Evolutionary conservation across 768 basidiomycete species (phyloP).

Genomic region (Rhodosporidiobolus sp.): DNA sequence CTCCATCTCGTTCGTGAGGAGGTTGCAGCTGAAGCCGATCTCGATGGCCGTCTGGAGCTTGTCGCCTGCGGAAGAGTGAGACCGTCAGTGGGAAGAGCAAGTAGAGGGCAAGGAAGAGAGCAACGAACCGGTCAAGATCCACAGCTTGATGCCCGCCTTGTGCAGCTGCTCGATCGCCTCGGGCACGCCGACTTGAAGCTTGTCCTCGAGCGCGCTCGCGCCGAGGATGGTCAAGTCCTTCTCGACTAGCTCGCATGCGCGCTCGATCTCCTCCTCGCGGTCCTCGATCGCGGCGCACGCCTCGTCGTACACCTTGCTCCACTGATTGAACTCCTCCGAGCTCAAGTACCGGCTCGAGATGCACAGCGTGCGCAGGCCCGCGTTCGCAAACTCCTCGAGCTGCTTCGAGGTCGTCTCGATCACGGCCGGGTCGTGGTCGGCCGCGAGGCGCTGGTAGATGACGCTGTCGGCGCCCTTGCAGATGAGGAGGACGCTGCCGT

Average conservation of each 20-base stretch:
- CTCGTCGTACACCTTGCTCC: conserved; percentile 75
- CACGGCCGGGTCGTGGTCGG: conserved; percentile 67
- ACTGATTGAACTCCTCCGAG: conserved; percentile 71
- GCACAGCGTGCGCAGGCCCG: conserved; percentile 83
- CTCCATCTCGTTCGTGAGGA: conserved; percentile 91
- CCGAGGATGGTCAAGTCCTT: conserved; percentile 79
- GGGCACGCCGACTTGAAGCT: conserved; percentile 93
- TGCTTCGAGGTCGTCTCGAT: conserved; percentile 77
- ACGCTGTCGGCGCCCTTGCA: conserved; percentile 98
- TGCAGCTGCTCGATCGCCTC: conserved; percentile 91
- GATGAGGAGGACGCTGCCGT: conserved; percentile 76
- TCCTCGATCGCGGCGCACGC: conserved; percentile 73
- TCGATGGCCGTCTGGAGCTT: conserved; percentile 98
- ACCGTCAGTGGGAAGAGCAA: conserved; percentile 6
- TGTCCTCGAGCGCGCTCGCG: conserved; percentile 94
- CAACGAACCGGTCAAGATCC: conserved; percentile 85
- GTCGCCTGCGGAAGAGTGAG: conserved; percentile 62
- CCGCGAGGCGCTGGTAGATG: conserved; percentile 78
- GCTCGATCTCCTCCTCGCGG: conserved; percentile 87
- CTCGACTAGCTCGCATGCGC: conserved; percentile 78
- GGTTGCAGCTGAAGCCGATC: conserved; percentile 93
- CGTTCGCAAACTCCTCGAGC: conserved; percentile 91
- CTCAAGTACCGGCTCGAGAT: conserved; percentile 77
- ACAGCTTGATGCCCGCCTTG: conserved; percentile 90
- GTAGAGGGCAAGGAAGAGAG: background rate